Base-by-base conservation (phyloP, 2,329 filamentous ascomycete genomes). In the Thelonectria rubi region DNA sequence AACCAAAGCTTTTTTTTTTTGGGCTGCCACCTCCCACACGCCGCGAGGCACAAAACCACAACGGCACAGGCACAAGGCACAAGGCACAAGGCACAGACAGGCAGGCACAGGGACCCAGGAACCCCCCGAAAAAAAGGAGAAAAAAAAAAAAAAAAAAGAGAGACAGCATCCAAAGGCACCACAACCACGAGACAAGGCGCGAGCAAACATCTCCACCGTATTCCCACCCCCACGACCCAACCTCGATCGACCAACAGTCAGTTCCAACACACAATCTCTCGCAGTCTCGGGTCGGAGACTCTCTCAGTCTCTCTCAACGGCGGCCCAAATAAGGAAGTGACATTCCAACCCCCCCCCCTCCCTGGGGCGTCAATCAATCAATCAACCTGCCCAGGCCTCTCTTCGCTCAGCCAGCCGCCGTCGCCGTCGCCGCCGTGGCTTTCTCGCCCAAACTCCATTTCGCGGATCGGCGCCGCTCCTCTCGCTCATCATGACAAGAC, bases 401-500 rank as follows among this genome's bases (percentile, higher is more conserved):
- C 47, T 42, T 30, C 17, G 47, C 64, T 64, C 62, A 12, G 61
- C 60, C 43, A 60, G 43, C 47, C 21, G 34, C 66, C 47, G 18
- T 62, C 58, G 17, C 54, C 65, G 61, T 60, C 55, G 60, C 53
- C 56, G 37, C 62, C 54, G 62, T 65, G 60, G 64, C 65, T 66
- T 64, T 64, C 34, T 45, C 47, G 39, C 30, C 57, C 51, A 63
- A 61, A 65, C 60, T 59, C 60, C 56, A 24, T 24, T 24, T 53
- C 64, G 63, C 49, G 45, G 45, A 62, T 54, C 58, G 51, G 51
- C 52, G 52, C 54, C 26, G 47, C 62, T 57, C 57, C 62, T 62
- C 51, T 62, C 51, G 60, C 49, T 64, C 79, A 82, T 70, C 72
- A 87, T 87, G 85, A 85, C 84, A 73, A 83, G 84, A 77, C 84